Conservation (phyloP, 108 stramenopile genomes). For the Conticribra weissflogii region DNA sequence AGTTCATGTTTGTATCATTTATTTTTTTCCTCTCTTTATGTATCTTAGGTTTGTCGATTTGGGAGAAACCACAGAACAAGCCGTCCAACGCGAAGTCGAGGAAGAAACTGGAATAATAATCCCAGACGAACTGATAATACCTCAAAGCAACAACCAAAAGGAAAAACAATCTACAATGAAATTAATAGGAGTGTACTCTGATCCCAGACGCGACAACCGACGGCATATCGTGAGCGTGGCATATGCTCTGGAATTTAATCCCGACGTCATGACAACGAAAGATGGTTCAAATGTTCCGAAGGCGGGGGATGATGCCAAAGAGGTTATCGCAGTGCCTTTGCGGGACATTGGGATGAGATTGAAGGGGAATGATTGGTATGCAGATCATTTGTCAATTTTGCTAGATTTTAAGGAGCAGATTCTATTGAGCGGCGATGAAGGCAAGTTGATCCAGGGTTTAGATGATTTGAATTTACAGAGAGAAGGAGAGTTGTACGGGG, state of each 20-base stretch:
- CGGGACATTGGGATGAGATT: conserved; percentile 62
- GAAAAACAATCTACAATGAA: conserved; percentile 30
- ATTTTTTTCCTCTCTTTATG: background rate
- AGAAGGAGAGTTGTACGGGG: conserved; percentile 12
- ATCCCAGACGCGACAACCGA: conserved; percentile 85
- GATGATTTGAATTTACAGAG: background rate
- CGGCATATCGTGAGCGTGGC: conserved; percentile 64
- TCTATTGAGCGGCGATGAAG: background rate
- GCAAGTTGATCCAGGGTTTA: background rate
- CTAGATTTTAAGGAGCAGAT: conserved; percentile 53
- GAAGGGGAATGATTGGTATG: conserved; percentile 54
- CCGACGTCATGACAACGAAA: conserved; percentile 31
- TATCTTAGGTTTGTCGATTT: conserved; percentile 72
- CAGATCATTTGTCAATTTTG: conserved; percentile 62
- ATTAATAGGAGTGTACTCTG: conserved; percentile 80
- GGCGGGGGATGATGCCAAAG: conserved; percentile 87
- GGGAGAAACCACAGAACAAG: conserved; percentile 70
- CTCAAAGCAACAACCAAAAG: conserved; percentile 4
- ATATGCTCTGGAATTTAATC: conserved; percentile 55
- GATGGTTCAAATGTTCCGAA: conserved; percentile 46
- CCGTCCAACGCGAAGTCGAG: conserved; percentile 72
- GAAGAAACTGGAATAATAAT: conserved; percentile 80
- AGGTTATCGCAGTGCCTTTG: conserved; percentile 60
- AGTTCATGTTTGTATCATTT: background rate
- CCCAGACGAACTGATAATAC: conserved; percentile 21